A percentile compares a stretch with the other conserved stretches of the same genome.
These are phyloP conservation scores for Penicillium sp. DNA, from an alignment of 2,329 filamentous ascomycete species.

Conservation along the genomic window DNA sequence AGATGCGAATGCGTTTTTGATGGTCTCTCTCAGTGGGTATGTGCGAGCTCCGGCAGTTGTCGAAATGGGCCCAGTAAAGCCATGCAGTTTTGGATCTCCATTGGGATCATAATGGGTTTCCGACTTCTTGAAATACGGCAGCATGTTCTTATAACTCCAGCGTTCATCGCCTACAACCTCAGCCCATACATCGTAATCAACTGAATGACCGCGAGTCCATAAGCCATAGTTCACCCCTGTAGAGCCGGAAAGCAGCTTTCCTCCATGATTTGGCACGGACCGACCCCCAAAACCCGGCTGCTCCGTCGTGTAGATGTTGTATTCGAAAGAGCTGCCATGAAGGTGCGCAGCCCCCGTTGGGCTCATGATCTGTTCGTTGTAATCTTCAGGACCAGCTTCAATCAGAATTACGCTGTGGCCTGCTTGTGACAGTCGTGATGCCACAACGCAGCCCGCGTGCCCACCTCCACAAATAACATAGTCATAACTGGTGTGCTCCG, in stretches of 20 bases:
- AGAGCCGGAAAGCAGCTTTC: neutral
- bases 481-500: neutral
- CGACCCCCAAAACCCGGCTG: neutral
- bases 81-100: neutral
- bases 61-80: neutral
- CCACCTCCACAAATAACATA: neutral
- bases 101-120: neutral
- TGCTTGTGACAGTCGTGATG: neutral
- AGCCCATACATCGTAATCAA: conserved; percentile 24
- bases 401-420: neutral
- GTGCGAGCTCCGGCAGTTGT: neutral
- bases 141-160: conserved; percentile 27
- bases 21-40: neutral
- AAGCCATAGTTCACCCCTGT: neutral
- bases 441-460: neutral
- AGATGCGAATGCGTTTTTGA: neutral
- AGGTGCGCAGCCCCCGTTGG: neutral
- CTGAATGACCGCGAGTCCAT: neutral
- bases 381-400: neutral
- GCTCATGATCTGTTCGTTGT: neutral
- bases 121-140: conserved; percentile 25
- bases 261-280: neutral
- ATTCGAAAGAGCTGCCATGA: neutral
- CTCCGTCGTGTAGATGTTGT: neutral
- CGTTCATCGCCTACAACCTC: conserved; percentile 31